phyloP scores from a whole-genome alignment of 352 stramenopile species.

The Pythium phragmitis region DNA sequence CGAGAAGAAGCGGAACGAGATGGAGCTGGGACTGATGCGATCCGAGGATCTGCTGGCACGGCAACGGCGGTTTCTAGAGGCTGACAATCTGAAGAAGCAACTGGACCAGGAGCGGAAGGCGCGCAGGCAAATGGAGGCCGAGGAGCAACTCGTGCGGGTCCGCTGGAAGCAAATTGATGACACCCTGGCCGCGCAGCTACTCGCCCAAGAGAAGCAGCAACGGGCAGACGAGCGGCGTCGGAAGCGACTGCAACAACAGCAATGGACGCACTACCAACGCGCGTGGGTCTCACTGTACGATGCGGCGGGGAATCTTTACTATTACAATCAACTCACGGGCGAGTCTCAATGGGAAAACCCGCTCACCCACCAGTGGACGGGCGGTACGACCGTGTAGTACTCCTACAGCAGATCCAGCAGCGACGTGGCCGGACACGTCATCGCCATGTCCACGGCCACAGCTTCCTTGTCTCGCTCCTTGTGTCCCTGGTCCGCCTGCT shows the following conservation, averaged over 20 bases:
- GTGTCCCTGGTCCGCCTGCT: background rate
- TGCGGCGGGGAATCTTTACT: conserved; percentile 49
- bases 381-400: background rate
- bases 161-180: conserved; percentile 39
- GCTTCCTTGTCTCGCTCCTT: background rate
- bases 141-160: conserved; percentile 38
- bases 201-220: conserved; percentile 35
- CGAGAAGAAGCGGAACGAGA: conserved; percentile 33
- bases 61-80: conserved; percentile 38
- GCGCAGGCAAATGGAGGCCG: conserved; percentile 42
- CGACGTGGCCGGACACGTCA: conserved; percentile 24
- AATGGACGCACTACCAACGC: conserved; percentile 31
- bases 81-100: conserved; percentile 33
- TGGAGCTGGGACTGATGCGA: conserved; percentile 40
- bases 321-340: conserved; percentile 57
- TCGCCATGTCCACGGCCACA: conserved; percentile 1
- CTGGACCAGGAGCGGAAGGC: conserved; percentile 37
- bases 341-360: conserved; percentile 57
- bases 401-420: conserved; percentile 21
- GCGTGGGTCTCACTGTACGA: conserved; percentile 58
- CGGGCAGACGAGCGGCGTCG: conserved; percentile 34
- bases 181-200: conserved; percentile 23
- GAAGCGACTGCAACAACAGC: conserved; percentile 31
- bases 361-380: background rate
- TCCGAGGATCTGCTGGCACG: conserved; percentile 50